phyloP scores from a whole-genome alignment of 176 grass and related monocot genomes.

The Raddia distichophylla region DNA sequence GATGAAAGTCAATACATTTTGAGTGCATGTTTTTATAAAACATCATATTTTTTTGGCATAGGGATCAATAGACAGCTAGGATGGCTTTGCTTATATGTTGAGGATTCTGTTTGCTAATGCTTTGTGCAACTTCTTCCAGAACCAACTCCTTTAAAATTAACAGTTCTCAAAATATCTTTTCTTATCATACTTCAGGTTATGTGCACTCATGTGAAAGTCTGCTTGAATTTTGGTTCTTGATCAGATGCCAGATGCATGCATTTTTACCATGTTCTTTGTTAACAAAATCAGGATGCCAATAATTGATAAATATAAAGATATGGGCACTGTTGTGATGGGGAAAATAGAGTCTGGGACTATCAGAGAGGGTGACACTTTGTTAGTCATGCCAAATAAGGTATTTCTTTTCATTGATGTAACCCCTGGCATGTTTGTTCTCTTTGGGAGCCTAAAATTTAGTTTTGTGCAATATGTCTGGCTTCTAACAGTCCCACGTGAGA shows the following conservation, averaged over 20 bases:
- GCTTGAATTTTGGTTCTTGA: constrained; percentile 20
- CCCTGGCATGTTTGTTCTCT: not conserved
- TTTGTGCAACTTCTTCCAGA: constrained; percentile 21
- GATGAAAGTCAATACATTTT: not conserved
- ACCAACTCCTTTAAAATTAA: not conserved
- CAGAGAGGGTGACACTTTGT: constrained; percentile 78
- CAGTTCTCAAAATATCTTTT: not conserved
- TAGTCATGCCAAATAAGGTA: constrained; percentile 97
- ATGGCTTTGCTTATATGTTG: not conserved
- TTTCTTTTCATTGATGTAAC: not conserved
- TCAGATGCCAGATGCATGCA: constrained; percentile 20
- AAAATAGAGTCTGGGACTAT: constrained; percentile 92
- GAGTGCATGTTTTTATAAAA: not conserved
- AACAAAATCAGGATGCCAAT: constrained; percentile 78
- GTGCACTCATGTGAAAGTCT: not conserved
- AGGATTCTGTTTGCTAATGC: not conserved
- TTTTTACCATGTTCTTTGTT: constrained; percentile 15
- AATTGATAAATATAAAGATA: constrained; percentile 98
- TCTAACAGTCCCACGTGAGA: constrained; percentile 75
- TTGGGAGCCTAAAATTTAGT: constrained; percentile 18
- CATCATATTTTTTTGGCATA: not conserved
- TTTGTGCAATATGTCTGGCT: constrained; percentile 23
- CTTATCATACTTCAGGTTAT: not conserved
- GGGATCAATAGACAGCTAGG: not conserved
- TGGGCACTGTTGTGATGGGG: constrained; percentile 95